Evolutionary conservation across 208 protist genomes (phyloP), one percentile per base, ranked within the genome.

Genomic region (Wallacemonas sp.): DNA sequence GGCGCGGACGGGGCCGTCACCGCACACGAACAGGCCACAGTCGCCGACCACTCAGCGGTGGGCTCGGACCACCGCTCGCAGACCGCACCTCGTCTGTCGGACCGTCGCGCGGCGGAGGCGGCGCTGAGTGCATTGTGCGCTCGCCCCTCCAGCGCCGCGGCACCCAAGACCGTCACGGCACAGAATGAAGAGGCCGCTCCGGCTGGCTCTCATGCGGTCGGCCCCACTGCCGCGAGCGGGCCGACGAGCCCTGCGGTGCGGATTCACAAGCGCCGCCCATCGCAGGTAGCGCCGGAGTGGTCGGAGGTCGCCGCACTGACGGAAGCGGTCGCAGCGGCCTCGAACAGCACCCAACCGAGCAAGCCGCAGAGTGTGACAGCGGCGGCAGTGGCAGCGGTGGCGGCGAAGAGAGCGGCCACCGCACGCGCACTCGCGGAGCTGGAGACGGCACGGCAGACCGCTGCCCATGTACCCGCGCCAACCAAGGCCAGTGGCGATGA

Each of bases 161-260:
- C 1, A n/a, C 10, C 9, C 17, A n/a, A 12, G 15, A 21, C 41
- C 10, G 24, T 19, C 41, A 9, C 5, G n/a, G 17, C 30, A 12
- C 39, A 39, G 24, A 48, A 63, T 19, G 19, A 60, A 39, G 62
- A 73, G 61, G 44, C 29, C 6, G 33, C 74, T 30, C 53, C 52
- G 15, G 57, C 71, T 21, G 33, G 58, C 3, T n/a, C n/a, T n/a
- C n/a, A n/a, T n/a, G n/a, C n/a, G n/a, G n/a, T n/a, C n/a, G n/a
- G n/a, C n/a, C n/a, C n/a, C n/a, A n/a, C n/a, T n/a, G n/a, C n/a
- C n/a, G n/a, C n/a, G n/a, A n/a, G n/a, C n/a, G n/a, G n/a, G n/a
- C n/a, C n/a, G n/a, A n/a, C n/a, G n/a, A n/a, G n/a, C n/a, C 17
- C 5, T 19, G 42, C 17, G 17, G 17, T 57, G 50, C 33, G 33